Conservation (phyloP, 2,329 filamentous ascomycete genomes). For the Venturia asperata region DNA sequence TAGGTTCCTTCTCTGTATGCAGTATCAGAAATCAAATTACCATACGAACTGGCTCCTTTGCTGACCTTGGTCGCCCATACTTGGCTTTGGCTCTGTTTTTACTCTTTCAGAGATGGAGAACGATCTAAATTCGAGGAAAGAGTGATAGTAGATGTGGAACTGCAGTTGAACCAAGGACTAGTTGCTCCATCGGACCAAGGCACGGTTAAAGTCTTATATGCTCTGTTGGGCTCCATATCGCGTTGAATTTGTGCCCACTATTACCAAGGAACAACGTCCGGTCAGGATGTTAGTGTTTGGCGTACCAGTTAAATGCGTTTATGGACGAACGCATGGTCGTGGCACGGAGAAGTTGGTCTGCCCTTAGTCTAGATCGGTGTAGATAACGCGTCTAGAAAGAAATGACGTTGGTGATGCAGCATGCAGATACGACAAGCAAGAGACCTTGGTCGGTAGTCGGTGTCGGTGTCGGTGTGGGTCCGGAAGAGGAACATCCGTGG, state of each 20-base stretch:
- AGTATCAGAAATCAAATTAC: neutral
- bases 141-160: neutral
- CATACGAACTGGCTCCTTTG: too few relatives aligned
- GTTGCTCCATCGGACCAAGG: neutral
- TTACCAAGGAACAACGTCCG: neutral
- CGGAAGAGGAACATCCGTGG: neutral
- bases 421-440: neutral
- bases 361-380: neutral
- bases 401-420: neutral
- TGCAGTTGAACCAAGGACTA: neutral
- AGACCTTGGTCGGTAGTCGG: too few relatives aligned
- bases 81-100: too few relatives aligned
- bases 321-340: neutral
- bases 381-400: neutral
- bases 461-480: too few relatives aligned
- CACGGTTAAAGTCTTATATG: neutral
- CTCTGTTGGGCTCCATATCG: constrained; percentile 3
- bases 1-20: constrained; percentile 20
- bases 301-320: constrained; percentile 1
- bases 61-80: constrained; percentile 7
- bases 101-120: too few relatives aligned
- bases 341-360: neutral
- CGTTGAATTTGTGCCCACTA: constrained; percentile 4
- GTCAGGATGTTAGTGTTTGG: neutral
- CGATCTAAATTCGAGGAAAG: neutral